Conservation (phyloP, 805 yeast genomes). For the Lipomyces sp. region DNA sequence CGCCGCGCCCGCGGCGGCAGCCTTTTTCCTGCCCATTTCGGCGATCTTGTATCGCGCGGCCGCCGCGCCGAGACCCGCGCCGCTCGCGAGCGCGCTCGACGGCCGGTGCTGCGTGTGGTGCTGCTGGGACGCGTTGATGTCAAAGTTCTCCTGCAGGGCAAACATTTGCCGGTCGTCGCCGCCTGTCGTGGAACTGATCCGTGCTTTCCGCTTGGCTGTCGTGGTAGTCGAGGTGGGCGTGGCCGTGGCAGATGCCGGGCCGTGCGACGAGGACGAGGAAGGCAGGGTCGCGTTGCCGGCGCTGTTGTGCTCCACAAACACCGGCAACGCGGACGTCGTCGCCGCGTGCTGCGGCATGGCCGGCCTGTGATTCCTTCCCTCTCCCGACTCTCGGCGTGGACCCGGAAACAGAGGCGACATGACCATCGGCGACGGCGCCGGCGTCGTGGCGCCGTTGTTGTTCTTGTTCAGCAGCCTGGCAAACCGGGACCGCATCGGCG, state of each 20-base stretch:
- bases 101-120: conserved; percentile 3
- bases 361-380: conserved; percentile 6
- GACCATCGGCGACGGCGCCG: conserved; percentile 12
- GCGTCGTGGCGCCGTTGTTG: not conserved
- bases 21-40: conserved; percentile 32
- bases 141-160: conserved; percentile 17
- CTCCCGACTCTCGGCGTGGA: not conserved
- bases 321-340: conserved; percentile 8
- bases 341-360: not conserved
- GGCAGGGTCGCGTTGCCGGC: not conserved
- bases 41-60: conserved; percentile 35
- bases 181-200: too few relatives aligned
- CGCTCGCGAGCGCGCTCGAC: conserved; percentile 11
- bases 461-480: not conserved
- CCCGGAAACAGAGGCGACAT: conserved; percentile 8
- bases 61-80: conserved; percentile 35
- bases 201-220: conserved; percentile 12
- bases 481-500: conserved; percentile 19
- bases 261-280: too few relatives aligned
- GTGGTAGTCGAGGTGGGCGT: conserved; percentile 15
- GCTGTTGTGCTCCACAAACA: not conserved
- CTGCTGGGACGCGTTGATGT: conserved; percentile 1
- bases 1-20: conserved; percentile 27
- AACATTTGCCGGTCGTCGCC: conserved; percentile 15
- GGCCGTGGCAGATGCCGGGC: too few relatives aligned